Evolutionary conservation across 352 stramenopile species (phyloP), one percentile per base, ranked within the genome.

Genomic region (Phytophthora hybrid): DNA sequence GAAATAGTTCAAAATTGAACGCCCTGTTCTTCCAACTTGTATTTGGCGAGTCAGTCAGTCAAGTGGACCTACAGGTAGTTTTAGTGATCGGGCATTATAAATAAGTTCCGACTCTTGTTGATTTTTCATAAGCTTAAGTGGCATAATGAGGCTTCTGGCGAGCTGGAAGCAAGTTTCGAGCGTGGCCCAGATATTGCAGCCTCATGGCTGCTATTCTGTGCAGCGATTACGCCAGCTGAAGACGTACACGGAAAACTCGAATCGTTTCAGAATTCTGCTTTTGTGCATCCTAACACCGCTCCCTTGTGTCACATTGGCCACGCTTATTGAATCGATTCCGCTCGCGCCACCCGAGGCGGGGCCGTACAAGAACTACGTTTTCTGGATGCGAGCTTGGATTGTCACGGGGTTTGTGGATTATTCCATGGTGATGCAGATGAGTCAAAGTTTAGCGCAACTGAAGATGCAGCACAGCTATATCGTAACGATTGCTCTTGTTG

Each of bases 401-500:
- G 49, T 56, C 6, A 56, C 49, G 19, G 49, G n/a, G 16, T 56
- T 56, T 5, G 49, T 56, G 6, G 49, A 56, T 16, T 56, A 56
- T 34, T 56, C 49, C n/a, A 56, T 56, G 49, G 49, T 56, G 8
- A 56, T 56, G 49, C 49, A 56, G 34, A 56, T 56, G n/a, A 56
- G 49, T 56, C 49, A 56, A 56, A 56, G 49, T 34, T 10, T 56
- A 8, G 49, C 49, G 31, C 10, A 21, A 31, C 49, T 56, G 5
- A 56, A 56, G 49, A 56, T 56, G 19, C 10, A 56, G 49, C 49
- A 56, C 21, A 56, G 49, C 9, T 56, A 56, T 16, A 56, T 56
- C 13, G 5, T 56, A 13, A 26, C 19, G 49, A 31, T 56, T 16
- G 49, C 49, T 13, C 19, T 34, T 31, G 21, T 56, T 32, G 44